phyloP scores from a whole-genome alignment of 2,329 filamentous ascomycete species.

The Botrytis aclada region DNA sequence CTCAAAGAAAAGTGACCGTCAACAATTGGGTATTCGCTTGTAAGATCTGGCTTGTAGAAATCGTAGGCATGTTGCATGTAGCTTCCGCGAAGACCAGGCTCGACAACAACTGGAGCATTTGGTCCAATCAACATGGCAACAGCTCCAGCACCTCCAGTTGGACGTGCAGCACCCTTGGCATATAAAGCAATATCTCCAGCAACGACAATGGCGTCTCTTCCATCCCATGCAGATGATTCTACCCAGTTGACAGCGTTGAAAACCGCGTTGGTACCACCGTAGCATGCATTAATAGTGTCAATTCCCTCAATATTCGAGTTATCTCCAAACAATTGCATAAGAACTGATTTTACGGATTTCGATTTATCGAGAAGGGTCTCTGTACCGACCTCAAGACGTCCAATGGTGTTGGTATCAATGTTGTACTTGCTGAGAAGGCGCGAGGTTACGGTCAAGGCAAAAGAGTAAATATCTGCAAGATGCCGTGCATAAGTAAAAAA shows the following conservation, averaged over 20 bases:
- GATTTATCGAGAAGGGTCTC: constrained; percentile 87
- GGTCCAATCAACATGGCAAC: constrained; percentile 78
- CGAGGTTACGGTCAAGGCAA: constrained; percentile 73
- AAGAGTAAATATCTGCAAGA: constrained; percentile 75
- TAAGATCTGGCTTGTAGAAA: constrained; percentile 87
- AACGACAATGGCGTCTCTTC: constrained; percentile 75
- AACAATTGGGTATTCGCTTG: constrained; percentile 82
- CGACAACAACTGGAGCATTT: constrained; percentile 71
- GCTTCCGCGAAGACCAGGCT: constrained; percentile 74
- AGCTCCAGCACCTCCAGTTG: constrained; percentile 75
- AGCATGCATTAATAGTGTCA: constrained; percentile 82
- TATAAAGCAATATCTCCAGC: constrained; percentile 83
- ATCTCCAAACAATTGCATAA: constrained; percentile 82
- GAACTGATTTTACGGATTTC: constrained; percentile 83
- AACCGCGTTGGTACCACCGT: constrained; percentile 79
- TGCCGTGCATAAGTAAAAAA: constrained; percentile 18
- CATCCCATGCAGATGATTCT: constrained; percentile 84
- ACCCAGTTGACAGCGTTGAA: constrained; percentile 85
- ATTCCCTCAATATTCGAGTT: constrained; percentile 84
- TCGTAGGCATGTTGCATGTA: constrained; percentile 85
- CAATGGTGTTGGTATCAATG: constrained; percentile 73
- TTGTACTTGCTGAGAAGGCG: constrained; percentile 80
- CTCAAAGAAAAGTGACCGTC: constrained; percentile 79
- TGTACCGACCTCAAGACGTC: constrained; percentile 79
- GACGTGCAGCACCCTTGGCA: constrained; percentile 77